phyloP scores from a whole-genome alignment of 1,284 basidiomycete species.

The Puccinia horiana region DNA sequence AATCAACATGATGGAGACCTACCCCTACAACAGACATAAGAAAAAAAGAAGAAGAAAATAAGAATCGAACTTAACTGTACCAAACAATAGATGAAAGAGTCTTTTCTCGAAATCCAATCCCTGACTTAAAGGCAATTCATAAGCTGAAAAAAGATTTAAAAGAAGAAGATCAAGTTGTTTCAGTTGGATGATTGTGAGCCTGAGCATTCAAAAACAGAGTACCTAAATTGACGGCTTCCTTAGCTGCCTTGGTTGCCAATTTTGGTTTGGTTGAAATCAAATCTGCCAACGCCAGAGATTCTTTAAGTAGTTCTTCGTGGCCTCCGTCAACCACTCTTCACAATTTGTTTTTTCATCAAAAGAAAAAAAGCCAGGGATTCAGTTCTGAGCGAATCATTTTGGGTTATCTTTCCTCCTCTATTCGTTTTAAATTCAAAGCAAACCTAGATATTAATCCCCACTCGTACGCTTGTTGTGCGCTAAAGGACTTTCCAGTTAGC shows the following conservation, averaged over 20 bases:
- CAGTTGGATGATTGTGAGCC: not conserved
- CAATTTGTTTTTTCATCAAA: conserved; percentile 67
- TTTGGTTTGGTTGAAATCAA: conserved; percentile 80
- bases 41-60: not conserved
- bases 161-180: not conserved
- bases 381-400: not conserved
- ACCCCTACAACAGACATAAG: not conserved
- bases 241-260: conserved; percentile 83
- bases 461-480: conserved; percentile 77
- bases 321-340: conserved; percentile 66
- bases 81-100: conserved; percentile 89
- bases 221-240: conserved; percentile 93
- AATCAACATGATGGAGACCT: too few species aligned
- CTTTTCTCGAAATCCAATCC: conserved; percentile 85
- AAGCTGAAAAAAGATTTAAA: conserved; percentile 67
- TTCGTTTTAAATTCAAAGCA: not conserved
- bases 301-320: conserved; percentile 74
- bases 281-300: conserved; percentile 80
- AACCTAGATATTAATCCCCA: conserved; percentile 68
- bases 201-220: conserved; percentile 13
- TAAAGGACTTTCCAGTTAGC: conserved; percentile 79
- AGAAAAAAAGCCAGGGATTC: not conserved
- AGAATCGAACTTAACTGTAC: conserved; percentile 64
- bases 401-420: not conserved
- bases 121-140: conserved; percentile 77